Percentiles rank a stretch among this genome's conserved stretches.
These are phyloP conservation scores for Pseudohalonectria lignicola DNA, from an alignment of 2,329 filamentous ascomycete genomes.

Conservation along the genomic window DNA sequence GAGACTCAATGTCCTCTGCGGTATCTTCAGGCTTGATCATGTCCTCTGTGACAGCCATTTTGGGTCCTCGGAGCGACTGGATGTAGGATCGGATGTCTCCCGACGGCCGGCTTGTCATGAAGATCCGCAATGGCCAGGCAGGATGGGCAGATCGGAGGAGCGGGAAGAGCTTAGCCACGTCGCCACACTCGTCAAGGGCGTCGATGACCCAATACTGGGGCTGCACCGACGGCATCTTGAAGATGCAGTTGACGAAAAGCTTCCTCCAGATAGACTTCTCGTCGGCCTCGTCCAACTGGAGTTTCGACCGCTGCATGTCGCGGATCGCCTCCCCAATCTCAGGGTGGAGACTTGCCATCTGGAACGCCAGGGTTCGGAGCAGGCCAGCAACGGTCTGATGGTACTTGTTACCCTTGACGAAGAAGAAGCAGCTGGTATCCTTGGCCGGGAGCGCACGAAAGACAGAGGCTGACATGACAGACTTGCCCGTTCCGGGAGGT, in stretches of 20 bases:
- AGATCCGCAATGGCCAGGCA: slow-evolving; percentile 1
- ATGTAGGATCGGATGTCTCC: slow-evolving; percentile 1
- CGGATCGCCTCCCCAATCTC: slow-evolving; percentile 8
- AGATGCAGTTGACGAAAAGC: slow-evolving; percentile 14
- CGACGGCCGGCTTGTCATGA: not conserved
- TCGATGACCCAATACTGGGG: slow-evolving; percentile 19
- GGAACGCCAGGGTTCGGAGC: slow-evolving; percentile 19
- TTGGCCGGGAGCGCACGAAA: not conserved
- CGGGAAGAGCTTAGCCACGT: not conserved
- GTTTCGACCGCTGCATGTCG: slow-evolving; percentile 9
- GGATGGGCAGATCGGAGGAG: not conserved
- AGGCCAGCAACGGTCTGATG: not conserved
- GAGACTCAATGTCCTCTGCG: slow-evolving; percentile 5
- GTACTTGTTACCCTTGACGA: not conserved
- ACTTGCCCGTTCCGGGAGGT: slow-evolving; percentile 1
- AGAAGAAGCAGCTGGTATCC: slow-evolving; percentile 1
- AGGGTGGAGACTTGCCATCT: slow-evolving; percentile 16
- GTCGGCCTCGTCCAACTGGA: slow-evolving; percentile 10
- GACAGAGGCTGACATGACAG: not conserved
- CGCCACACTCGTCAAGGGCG: slow-evolving; percentile 16
- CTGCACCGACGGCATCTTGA: slow-evolving; percentile 7
- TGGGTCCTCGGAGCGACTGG: not conserved
- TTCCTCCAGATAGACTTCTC: slow-evolving; percentile 13
- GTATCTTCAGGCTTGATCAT: slow-evolving; percentile 8
- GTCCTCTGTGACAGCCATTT: not conserved